These are phyloP conservation scores for Ichthyophthirius multifiliis DNA, from an alignment of 169 alveolate genomes.

Conservation along the genomic window DNA sequence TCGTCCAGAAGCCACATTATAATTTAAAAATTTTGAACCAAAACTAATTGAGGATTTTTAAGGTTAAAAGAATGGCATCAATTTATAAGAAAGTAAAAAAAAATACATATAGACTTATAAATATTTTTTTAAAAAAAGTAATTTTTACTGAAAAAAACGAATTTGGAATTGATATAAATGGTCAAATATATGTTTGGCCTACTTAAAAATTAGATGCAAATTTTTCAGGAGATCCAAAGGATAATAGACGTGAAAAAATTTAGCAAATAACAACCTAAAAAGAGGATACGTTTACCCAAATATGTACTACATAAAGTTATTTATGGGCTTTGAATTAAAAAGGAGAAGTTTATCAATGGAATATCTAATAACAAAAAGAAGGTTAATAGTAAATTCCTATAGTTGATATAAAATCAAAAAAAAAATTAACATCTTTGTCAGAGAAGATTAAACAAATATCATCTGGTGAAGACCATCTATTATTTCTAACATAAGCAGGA, in stretches of 20 bases:
- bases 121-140: constrained; percentile 27
- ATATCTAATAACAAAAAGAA: constrained; percentile 24
- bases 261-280: constrained; percentile 11
- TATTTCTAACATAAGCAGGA: constrained; percentile 62
- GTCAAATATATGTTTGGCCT: constrained; percentile 36
- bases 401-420: constrained; percentile 4
- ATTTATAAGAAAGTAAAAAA: constrained; percentile 29
- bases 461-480: constrained; percentile 70
- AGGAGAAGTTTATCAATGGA: constrained; percentile 63
- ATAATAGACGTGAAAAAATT: constrained; percentile 46
- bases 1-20: constrained; percentile 49
- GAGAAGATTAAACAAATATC: constrained; percentile 45
- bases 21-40: constrained; percentile 64
- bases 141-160: constrained; percentile 55
- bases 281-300: constrained; percentile 25
- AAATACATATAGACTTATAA: constrained; percentile 4
- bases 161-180: constrained; percentile 62
- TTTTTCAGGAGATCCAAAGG: constrained; percentile 32
- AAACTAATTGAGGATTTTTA: constrained; percentile 39
- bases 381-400: background rate
- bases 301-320: constrained; percentile 40
- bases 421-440: constrained; percentile 23
- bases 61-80: constrained; percentile 32
- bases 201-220: background rate
- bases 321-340: constrained; percentile 55